Evolutionary conservation across 2,329 filamentous ascomycete genomes (phyloP).

Genomic region (Juglanconis juglandina): DNA sequence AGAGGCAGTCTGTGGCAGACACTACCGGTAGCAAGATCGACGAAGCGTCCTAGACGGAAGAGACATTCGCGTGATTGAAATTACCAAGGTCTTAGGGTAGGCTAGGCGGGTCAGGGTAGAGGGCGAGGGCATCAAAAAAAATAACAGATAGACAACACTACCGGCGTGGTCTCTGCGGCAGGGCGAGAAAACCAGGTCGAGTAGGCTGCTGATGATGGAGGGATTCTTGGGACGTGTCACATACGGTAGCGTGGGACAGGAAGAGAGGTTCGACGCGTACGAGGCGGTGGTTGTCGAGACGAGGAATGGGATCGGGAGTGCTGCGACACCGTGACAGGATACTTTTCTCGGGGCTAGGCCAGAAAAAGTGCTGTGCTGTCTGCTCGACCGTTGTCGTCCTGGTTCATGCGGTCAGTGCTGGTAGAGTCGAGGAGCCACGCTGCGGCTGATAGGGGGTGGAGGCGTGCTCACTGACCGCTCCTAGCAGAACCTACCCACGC

Average conservation of each 20-base stretch:
- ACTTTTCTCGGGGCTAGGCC: neutral
- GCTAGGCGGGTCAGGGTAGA: too few species aligned
- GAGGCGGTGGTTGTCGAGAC: neutral
- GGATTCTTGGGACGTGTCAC: neutral
- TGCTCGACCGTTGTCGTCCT: neutral
- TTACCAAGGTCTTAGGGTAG: conserved; percentile 3
- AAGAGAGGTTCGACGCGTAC: neutral
- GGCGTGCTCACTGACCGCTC: conserved; percentile 9
- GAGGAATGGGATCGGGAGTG: neutral
- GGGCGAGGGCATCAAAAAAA: conserved; percentile 12
- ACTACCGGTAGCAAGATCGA: conserved; percentile 20
- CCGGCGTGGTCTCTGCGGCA: conserved; percentile 8
- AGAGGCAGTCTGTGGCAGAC: conserved; percentile 15
- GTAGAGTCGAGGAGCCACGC: neutral
- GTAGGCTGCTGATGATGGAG: neutral
- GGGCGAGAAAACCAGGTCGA: neutral
- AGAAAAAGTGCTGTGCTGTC: conserved; percentile 1
- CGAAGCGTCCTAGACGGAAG: conserved; percentile 15
- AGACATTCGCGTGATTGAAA: conserved; percentile 17
- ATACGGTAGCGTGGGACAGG: neutral
- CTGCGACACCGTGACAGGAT: neutral
- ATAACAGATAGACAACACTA: neutral
- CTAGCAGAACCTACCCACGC: neutral
- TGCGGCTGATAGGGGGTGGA: conserved; percentile 9
- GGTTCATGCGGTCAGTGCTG: neutral